Evolutionary conservation across 805 yeast species (phyloP).

Genomic region (Citeromyces nyonsensis): DNA sequence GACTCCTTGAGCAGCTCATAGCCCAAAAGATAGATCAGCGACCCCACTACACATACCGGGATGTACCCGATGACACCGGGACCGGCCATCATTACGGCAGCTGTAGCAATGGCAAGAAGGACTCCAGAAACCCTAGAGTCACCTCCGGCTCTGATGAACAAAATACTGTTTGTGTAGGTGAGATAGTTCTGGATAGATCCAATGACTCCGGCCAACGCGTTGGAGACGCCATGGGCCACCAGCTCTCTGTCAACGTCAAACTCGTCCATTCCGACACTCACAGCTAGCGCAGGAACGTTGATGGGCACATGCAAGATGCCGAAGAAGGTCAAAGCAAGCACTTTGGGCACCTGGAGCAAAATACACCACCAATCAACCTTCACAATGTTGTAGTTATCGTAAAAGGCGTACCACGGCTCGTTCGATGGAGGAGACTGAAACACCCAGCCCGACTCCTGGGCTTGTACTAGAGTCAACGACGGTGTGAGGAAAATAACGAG

Average conservation of each 20-base stretch:
- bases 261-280: slow-evolving; percentile 72
- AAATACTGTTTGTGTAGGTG: slow-evolving; percentile 85
- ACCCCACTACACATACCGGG: slow-evolving; percentile 93
- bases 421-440: slow-evolving; percentile 48
- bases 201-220: slow-evolving; percentile 62
- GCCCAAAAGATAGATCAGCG: slow-evolving; percentile 80
- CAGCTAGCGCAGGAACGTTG: slow-evolving; percentile 94
- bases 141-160: slow-evolving; percentile 91
- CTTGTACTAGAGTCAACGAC: slow-evolving; percentile 37
- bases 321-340: slow-evolving; percentile 91
- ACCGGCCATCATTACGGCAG: slow-evolving; percentile 69
- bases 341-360: slow-evolving; percentile 64
- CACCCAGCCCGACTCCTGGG: slow-evolving; percentile 75
- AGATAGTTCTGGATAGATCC: slow-evolving; percentile 92
- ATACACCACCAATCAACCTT: slow-evolving; percentile 67
- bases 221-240: slow-evolving; percentile 89
- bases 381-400: slow-evolving; percentile 51
- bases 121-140: slow-evolving; percentile 81
- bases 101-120: slow-evolving; percentile 74
- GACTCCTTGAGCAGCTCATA: slow-evolving; percentile 84
- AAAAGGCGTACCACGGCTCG: slow-evolving; percentile 87
- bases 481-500: slow-evolving; percentile 51
- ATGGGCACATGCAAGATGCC: slow-evolving; percentile 95
- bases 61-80: slow-evolving; percentile 88
- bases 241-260: slow-evolving; percentile 87